phyloP scores from a whole-genome alignment of 2,329 filamentous ascomycete genomes.

The Tetracladium maxilliforme region DNA sequence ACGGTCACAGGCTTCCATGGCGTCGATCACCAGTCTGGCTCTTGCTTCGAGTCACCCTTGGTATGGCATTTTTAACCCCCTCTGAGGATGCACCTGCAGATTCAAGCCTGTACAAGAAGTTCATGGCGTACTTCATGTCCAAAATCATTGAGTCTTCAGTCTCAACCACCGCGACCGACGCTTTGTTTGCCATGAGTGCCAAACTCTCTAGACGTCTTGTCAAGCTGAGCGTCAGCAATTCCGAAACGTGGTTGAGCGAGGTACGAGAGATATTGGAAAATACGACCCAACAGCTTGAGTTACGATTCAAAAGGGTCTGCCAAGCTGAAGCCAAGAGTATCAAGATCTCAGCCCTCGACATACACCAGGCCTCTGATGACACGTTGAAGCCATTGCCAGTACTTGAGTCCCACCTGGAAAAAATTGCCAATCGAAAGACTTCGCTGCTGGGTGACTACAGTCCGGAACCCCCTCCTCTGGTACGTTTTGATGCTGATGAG shows the following conservation, averaged over 20 bases:
- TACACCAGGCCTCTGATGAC: no score
- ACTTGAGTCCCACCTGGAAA: neutral
- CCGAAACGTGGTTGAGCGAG: constrained; percentile 1
- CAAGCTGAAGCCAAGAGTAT: no score
- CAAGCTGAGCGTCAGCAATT: constrained; percentile 17
- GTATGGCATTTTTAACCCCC: constrained; percentile 24
- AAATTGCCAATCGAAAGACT: no score
- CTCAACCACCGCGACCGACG: constrained; percentile 7
- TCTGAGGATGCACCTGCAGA: neutral
- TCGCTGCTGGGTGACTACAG: no score
- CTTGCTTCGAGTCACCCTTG: constrained; percentile 35
- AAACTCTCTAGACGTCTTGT: constrained; percentile 26
- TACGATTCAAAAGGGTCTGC: no score
- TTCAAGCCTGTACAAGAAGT: constrained; percentile 27
- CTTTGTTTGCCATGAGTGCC: constrained; percentile 22
- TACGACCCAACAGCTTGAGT: no score
- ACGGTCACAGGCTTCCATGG: constrained; percentile 25
- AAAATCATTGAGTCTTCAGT: constrained; percentile 15
- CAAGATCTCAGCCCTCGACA: no score
- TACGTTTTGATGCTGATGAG: no score
- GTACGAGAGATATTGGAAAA: constrained; percentile 2
- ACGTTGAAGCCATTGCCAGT: no score
- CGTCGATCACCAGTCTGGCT: constrained; percentile 37
- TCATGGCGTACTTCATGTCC: constrained; percentile 30
- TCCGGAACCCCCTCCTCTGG: no score